Conservation (phyloP, 2,329 filamentous ascomycete species). For the Zymoseptoria tritici region DNA sequence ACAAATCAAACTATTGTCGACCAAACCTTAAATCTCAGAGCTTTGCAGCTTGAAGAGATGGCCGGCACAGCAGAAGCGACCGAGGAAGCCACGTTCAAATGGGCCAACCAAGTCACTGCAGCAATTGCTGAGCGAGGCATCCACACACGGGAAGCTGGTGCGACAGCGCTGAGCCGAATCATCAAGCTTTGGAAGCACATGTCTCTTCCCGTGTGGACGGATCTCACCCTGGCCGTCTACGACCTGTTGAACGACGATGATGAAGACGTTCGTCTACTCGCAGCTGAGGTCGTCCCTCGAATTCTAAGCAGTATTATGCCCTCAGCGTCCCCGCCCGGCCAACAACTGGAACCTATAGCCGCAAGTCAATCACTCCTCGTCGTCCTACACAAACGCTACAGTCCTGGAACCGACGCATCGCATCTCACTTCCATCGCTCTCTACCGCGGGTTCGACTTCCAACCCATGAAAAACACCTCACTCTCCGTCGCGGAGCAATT, state of each 20-base stretch:
- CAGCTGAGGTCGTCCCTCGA: slow-evolving; percentile 44
- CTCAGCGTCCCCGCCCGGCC: slow-evolving; percentile 7
- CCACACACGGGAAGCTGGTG: slow-evolving; percentile 25
- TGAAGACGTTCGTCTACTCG: slow-evolving; percentile 69
- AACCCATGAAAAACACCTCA: not conserved
- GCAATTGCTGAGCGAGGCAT: slow-evolving; percentile 20
- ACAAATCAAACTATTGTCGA: slow-evolving; percentile 18
- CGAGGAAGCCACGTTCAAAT: slow-evolving; percentile 1
- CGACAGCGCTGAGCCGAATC: slow-evolving; percentile 11
- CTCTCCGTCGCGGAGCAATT: slow-evolving; percentile 10
- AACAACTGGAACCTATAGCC: slow-evolving; percentile 40
- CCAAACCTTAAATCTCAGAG: slow-evolving; percentile 13
- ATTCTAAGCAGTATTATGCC: slow-evolving; percentile 33
- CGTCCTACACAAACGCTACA: slow-evolving; percentile 25
- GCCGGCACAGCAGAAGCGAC: not conserved
- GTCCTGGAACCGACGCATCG: not conserved
- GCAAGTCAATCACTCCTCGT: slow-evolving; percentile 36
- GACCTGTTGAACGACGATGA: slow-evolving; percentile 82
- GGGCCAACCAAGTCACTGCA: slow-evolving; percentile 10
- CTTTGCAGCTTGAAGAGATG: slow-evolving; percentile 6
- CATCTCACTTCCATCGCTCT: slow-evolving; percentile 8
- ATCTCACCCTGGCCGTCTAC: slow-evolving; percentile 60
- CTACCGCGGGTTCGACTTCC: slow-evolving; percentile 16
- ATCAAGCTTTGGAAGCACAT: slow-evolving; percentile 1
- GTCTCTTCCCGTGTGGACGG: slow-evolving; percentile 9